These are phyloP conservation scores for Kokia cookei DNA, from an alignment of 441 rosid genomes.

Conservation along the genomic window DNA sequence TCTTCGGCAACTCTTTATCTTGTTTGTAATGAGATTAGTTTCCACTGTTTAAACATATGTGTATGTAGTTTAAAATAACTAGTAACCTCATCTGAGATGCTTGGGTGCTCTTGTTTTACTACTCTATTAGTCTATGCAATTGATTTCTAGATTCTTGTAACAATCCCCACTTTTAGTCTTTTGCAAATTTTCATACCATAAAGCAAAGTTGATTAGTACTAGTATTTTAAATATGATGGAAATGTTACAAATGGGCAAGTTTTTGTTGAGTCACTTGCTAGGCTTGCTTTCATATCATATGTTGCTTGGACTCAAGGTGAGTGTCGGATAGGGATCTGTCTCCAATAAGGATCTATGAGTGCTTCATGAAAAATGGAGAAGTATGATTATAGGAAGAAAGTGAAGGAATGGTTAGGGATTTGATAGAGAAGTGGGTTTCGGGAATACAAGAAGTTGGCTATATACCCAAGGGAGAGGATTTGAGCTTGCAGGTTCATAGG, in stretches of 20 bases:
- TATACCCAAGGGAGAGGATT: too few species aligned
- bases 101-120: not conserved
- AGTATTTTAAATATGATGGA: not conserved
- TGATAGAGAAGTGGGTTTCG: too few species aligned
- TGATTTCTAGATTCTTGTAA: not conserved
- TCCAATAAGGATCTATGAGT: too few species aligned
- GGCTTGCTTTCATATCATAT: too few species aligned
- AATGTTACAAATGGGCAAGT: not conserved
- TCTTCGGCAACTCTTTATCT: conserved; percentile 15
- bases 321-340: too few species aligned
- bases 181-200: not conserved
- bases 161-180: not conserved
- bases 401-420: too few species aligned
- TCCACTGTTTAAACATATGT: not conserved
- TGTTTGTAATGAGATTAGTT: not conserved
- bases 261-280: too few species aligned
- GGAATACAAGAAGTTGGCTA: too few species aligned
- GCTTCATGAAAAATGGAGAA: too few species aligned
- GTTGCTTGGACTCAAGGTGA: too few species aligned
- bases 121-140: not conserved
- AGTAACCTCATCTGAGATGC: not conserved
- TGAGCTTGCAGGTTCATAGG: too few species aligned
- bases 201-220: not conserved
- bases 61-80: not conserved
- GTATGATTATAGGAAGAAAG: too few species aligned